phyloP scores from a whole-genome alignment of 352 stramenopile species.

The Globisporangium spiculum region DNA sequence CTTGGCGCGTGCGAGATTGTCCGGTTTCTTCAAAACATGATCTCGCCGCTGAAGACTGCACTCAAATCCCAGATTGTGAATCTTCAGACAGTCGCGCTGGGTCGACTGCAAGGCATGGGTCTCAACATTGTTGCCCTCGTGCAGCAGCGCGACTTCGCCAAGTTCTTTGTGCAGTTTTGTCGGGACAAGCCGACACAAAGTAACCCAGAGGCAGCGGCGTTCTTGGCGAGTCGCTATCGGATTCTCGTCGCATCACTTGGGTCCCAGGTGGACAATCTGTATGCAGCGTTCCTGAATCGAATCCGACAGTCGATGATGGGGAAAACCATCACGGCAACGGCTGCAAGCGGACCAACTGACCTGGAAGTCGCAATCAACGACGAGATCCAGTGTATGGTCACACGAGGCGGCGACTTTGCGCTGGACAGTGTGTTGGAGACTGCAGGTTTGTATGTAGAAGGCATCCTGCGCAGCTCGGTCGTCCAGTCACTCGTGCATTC shows the following conservation, averaged over 20 bases:
- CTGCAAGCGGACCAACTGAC: constrained; percentile 10
- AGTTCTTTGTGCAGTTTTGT: constrained; percentile 48
- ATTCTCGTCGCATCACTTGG: constrained; percentile 37
- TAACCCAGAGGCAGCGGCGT: constrained; percentile 28
- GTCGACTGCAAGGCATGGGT: constrained; percentile 51
- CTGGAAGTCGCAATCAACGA: constrained; percentile 53
- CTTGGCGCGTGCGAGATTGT: constrained; percentile 65
- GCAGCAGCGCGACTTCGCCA: constrained; percentile 53
- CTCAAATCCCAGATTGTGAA: constrained; percentile 54
- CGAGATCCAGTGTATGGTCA: constrained; percentile 45
- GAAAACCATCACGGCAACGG: neutral
- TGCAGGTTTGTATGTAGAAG: constrained; percentile 33
- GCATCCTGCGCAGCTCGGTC: constrained; percentile 33
- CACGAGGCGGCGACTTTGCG: constrained; percentile 32
- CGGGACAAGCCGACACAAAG: constrained; percentile 24
- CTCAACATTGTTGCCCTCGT: constrained; percentile 50
- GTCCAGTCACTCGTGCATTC: constrained; percentile 50
- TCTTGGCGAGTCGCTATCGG: constrained; percentile 38
- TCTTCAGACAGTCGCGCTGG: constrained; percentile 47
- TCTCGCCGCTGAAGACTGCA: constrained; percentile 42
- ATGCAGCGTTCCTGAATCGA: constrained; percentile 38
- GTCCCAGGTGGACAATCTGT: constrained; percentile 46
- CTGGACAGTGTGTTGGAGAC: constrained; percentile 42
- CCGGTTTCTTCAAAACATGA: constrained; percentile 51
- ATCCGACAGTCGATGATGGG: constrained; percentile 32